Percentiles rank a stretch among this genome's conserved stretches.
Evolutionary conservation across 2,329 filamentous ascomycete species (phyloP).

Genomic region (Xylaria digitata): DNA sequence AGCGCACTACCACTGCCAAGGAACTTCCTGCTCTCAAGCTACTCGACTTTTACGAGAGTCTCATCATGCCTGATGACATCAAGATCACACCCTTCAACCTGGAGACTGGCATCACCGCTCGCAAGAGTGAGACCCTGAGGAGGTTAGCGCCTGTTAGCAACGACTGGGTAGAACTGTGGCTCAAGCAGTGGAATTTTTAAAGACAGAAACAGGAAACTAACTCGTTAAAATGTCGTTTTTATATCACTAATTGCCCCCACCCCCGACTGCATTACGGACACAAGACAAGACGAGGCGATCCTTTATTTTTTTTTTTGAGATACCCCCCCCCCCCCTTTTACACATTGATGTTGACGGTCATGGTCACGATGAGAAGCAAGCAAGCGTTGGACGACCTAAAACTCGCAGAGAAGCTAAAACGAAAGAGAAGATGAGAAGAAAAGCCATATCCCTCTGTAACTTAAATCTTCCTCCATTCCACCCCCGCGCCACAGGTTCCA

Average conservation of each 20-base stretch:
- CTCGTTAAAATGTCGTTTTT: not conserved
- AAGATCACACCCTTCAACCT: constrained; percentile 42
- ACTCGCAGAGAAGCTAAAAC: constrained; percentile 2
- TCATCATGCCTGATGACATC: constrained; percentile 34
- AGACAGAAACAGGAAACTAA: constrained; percentile 7
- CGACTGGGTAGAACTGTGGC: constrained; percentile 42
- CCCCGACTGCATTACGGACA: constrained; percentile 10
- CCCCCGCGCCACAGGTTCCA: not conserved
- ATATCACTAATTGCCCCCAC: constrained; percentile 19
- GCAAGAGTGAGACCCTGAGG: constrained; percentile 38
- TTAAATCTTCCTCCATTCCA: constrained; percentile 1
- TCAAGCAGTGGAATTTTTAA: constrained; percentile 42
- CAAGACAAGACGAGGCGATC: constrained; percentile 22
- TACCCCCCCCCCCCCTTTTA: constrained; percentile 20
- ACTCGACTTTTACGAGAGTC: constrained; percentile 42
- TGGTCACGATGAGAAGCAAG: constrained; percentile 10
- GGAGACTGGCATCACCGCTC: constrained; percentile 33
- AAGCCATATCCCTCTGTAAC: constrained; percentile 18
- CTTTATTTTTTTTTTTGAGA: constrained; percentile 32
- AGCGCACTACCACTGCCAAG: constrained; percentile 37
- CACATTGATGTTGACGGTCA: constrained; percentile 22
- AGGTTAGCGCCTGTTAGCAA: constrained; percentile 36
- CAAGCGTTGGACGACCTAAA: constrained; percentile 2
- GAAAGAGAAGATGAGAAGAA: not conserved
- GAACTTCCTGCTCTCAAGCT: constrained; percentile 43